Evolutionary conservation across 106 monocot genomes (phyloP).

Genomic region (Dendrobium catenatum): DNA sequence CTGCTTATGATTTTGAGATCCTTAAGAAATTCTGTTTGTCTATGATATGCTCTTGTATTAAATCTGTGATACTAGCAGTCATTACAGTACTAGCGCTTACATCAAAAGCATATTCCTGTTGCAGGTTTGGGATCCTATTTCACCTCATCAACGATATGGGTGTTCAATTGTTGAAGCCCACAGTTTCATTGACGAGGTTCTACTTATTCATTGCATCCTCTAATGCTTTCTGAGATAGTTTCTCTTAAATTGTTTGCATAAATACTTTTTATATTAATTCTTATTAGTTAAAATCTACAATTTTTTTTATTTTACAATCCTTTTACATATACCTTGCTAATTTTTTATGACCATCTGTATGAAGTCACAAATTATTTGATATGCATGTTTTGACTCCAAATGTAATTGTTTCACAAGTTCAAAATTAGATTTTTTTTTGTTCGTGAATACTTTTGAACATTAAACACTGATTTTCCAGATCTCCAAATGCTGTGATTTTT

Average conservation of each 20-base stretch:
- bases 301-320: background rate
- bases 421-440: background rate
- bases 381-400: background rate
- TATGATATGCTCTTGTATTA: background rate
- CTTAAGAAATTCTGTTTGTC: background rate
- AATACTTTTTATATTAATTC: background rate
- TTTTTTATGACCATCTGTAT: background rate
- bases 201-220: background rate
- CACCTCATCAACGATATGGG: constrained; percentile 86
- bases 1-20: background rate
- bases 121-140: constrained; percentile 87
- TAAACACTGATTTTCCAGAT: no score
- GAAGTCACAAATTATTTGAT: background rate
- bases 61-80: background rate
- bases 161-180: constrained; percentile 89
- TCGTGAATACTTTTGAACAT: background rate
- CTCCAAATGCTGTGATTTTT: no score
- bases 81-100: background rate
- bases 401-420: background rate
- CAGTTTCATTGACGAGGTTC: constrained; percentile 93
- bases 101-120: constrained; percentile 1
- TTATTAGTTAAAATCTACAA: background rate
- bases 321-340: background rate
- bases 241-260: constrained; percentile 8
- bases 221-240: background rate